Evolutionary conservation across 768 basidiomycete species (phyloP).

Genomic region (Sutorius australiensis): DNA sequence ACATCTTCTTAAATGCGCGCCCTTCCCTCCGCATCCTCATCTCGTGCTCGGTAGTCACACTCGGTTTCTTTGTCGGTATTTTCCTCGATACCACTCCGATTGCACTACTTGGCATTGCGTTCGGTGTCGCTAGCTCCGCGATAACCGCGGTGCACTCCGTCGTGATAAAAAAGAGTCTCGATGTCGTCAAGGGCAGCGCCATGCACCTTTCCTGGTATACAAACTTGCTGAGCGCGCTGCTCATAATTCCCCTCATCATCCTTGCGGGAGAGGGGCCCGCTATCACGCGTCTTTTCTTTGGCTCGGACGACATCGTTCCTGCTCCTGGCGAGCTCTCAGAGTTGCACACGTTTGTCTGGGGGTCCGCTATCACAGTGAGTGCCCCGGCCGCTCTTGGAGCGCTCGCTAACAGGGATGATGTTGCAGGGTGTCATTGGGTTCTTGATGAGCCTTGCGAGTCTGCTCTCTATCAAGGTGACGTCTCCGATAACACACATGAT

Average conservation of each 20-base stretch:
- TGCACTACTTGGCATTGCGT: constrained; percentile 62
- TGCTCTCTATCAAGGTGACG: constrained; percentile 94
- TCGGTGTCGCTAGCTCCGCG: constrained; percentile 81
- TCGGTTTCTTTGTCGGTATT: constrained; percentile 89
- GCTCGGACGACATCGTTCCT: constrained; percentile 35
- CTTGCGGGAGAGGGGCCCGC: constrained; percentile 72
- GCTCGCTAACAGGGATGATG: background rate
- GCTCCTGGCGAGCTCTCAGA: constrained; percentile 42
- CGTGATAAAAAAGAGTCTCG: constrained; percentile 85
- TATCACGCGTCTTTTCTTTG: constrained; percentile 58
- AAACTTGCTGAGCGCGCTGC: constrained; percentile 72
- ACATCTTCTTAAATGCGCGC: constrained; percentile 66
- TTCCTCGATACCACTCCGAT: constrained; percentile 68
- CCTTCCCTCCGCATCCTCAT: constrained; percentile 73
- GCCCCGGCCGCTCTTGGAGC: background rate
- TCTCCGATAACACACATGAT: constrained; percentile 98
- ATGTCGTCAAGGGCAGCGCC: constrained; percentile 78
- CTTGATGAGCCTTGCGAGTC: constrained; percentile 89
- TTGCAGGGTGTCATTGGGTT: constrained; percentile 80
- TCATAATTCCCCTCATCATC: constrained; percentile 69
- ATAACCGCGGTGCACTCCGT: constrained; percentile 90
- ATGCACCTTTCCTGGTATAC: constrained; percentile 89
- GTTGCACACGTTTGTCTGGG: constrained; percentile 68
- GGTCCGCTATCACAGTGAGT: constrained; percentile 74
- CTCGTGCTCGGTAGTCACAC: constrained; percentile 77